phyloP scores from a whole-genome alignment of 345 rosid genomes.

The Hibiscus syriacus region DNA sequence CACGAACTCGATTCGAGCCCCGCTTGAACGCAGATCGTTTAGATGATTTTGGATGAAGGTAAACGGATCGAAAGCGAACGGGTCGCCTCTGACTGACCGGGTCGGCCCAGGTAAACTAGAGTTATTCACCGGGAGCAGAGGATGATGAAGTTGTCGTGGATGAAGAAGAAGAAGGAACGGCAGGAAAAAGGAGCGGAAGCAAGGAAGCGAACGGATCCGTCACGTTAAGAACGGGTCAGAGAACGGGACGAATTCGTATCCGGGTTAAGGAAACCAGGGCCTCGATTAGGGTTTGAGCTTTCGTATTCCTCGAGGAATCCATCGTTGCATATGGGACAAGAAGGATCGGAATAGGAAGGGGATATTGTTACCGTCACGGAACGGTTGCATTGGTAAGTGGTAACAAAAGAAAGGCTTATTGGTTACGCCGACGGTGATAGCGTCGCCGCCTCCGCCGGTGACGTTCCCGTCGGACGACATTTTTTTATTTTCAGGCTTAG shows the following conservation, averaged over 20 bases:
- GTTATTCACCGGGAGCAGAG: not conserved
- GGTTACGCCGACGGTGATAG: conserved; percentile 1
- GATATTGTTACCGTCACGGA: conserved; percentile 39
- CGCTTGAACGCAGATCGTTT: conserved; percentile 39
- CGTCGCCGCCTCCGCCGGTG: not conserved
- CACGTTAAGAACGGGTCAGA: conserved; percentile 8
- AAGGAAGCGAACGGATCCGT: conserved; percentile 13
- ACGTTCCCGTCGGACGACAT: conserved; percentile 14
- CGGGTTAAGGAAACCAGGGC: conserved; percentile 5
- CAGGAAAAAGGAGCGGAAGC: conserved; percentile 15
- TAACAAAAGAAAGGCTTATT: conserved; percentile 48
- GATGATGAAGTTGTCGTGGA: conserved; percentile 24
- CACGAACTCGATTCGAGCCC: conserved; percentile 43
- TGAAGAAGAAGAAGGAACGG: conserved; percentile 11
- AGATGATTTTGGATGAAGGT: conserved; percentile 41
- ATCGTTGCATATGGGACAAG: conserved; percentile 47
- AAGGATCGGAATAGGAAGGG: conserved; percentile 37
- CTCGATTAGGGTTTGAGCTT: conserved; percentile 33
- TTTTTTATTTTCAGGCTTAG: not conserved
- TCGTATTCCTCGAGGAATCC: conserved; percentile 59
- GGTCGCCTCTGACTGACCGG: conserved; percentile 18
- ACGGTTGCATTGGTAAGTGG: conserved; percentile 50
- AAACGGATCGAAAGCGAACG: conserved; percentile 38
- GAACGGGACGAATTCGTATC: conserved; percentile 22
- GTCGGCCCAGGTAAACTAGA: conserved; percentile 15